Percentiles rank a stretch among this genome's conserved stretches.
Conservation (phyloP, 352 stramenopile genomes). For the Phytophthora litchii region DNA sequence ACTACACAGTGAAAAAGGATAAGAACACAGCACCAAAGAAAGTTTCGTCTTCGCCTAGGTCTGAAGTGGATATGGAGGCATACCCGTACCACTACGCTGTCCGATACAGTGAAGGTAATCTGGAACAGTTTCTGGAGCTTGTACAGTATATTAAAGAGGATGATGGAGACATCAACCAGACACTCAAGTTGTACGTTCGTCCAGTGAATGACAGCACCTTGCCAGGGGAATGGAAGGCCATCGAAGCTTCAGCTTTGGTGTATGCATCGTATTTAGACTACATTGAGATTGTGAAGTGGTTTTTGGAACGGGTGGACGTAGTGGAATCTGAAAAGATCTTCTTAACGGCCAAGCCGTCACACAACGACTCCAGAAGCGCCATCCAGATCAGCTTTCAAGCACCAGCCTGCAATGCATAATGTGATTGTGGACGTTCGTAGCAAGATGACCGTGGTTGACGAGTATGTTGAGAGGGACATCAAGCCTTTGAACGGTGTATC, state of each 20-base stretch:
- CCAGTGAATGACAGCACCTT: background rate
- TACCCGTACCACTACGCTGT: slow-evolving; percentile 22
- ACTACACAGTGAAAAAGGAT: too few relatives aligned
- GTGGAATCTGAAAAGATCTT: slow-evolving; percentile 41
- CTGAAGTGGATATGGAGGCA: slow-evolving; percentile 5
- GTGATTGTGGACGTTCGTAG: too few relatives aligned
- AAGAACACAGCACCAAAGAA: too few relatives aligned
- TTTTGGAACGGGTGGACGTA: slow-evolving; percentile 24
- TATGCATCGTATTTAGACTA: slow-evolving; percentile 18
- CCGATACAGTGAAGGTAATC: slow-evolving; percentile 8
- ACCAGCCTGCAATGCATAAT: too few relatives aligned
- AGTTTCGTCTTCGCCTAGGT: background rate
- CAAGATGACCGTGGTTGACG: too few relatives aligned
- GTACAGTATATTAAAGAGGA: slow-evolving; percentile 14
- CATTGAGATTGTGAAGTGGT: slow-evolving; percentile 25
- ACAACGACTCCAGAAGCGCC: background rate
- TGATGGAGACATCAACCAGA: slow-evolving; percentile 15
- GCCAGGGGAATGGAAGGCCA: background rate
- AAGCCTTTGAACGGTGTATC: too few relatives aligned
- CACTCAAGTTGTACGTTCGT: slow-evolving; percentile 7
- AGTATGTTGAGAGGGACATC: too few relatives aligned
- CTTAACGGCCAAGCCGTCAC: slow-evolving; percentile 13
- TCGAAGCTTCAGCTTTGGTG: slow-evolving; percentile 9
- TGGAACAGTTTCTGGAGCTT: slow-evolving; percentile 5
- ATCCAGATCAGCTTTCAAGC: too few relatives aligned